Base-by-base conservation (phyloP, 1,284 basidiomycete genomes). In the Athelia sp. region DNA sequence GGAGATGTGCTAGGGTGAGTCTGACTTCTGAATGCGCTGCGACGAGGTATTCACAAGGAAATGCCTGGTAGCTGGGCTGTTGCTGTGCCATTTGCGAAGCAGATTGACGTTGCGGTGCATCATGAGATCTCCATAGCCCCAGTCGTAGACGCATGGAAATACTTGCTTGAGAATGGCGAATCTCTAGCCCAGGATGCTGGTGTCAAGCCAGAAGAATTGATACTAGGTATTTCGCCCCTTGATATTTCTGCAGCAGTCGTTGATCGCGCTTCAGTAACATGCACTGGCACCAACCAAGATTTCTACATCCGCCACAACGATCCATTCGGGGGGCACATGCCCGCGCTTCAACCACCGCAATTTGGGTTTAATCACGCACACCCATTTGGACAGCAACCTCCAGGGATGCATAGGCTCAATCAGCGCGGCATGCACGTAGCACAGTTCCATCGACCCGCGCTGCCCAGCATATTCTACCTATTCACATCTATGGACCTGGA, bases 111-210 rank as follows among this genome's bases (percentile, higher is more conserved):
- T 8, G 59, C 66, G 15, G 56, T 75, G 21, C 53, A 67, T 4
- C 73, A 76, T 45, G 66, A 71, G 42, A 52, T 54, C 9, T 55
- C 50, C 17, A 45, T 71, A 19, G 32, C 54, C 1, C 59, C 59
- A 13, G 58, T 70, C 24, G 63, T 61, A 23, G 63, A 69, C n/a
- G 75, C 74, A 3, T 79, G 77, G 78, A 52, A 60, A 26, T 70
- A 67, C 48, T 58, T 78, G 0, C 64, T 75, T 8, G 52, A 64
- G 3, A 57, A 67, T 9, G 74, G 68, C 2, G 58, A 58, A 22
- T 50, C 50, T 14, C 52, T 76, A 9, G 70, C 70, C 0, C 49
- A 58, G 15, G 55, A 61, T 23, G 63, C 67, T 48, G 59, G 58
- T n/a, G 59, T 76, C 22, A 53, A 63, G 51, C 73, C 75, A 0